Evolutionary conservation across 2,329 filamentous ascomycete species (phyloP), one percentile per base, ranked within the genome.

Genomic region (Fusarium pseudoanthophilum): DNA sequence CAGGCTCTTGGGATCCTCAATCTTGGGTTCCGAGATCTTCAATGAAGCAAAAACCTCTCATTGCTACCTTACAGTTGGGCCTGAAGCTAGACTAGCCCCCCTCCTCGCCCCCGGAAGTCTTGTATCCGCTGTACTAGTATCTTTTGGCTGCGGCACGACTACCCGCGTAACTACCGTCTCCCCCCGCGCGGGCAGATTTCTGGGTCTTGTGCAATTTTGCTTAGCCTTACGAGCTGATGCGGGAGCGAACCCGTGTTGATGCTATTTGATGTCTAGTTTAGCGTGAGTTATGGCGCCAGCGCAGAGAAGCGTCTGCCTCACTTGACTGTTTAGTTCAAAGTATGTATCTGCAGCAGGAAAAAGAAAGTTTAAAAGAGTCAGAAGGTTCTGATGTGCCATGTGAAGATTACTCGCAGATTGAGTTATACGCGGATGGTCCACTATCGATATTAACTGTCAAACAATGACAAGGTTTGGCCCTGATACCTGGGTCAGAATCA

Each of bases 41-140:
- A 60, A 34, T 6, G 26, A 51, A 20, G 34, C 40, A 18, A 43
- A 43, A 26, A 46, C 30, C 55, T 60, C 34, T 16, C 57, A 32
- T 60, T 60, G 26, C 57, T 52, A 60, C 57, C 46, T 39, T 26
- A 53, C 57, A 60, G 57, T 53, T 60, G 26, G 20, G 21, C 45
- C 57, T 53, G 45, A 60, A 52, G 32, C 45, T 26, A 40, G 30
- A 9, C 45, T 21, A 40, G 20, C 14, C 14, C 7, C 18, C 6
- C 11, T 11, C 32, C 32, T 14, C 32, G 30, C n/a, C 15, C 11
- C n/a, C 21, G 34, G 34, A 26, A 24, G 24, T 14, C 21, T 32
- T 60, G 26, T 32, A 15, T 60, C 58, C 48, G 46, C 36, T 34
- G 21, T 28, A 14, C 34, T 40, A 40, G 20, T 28, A 28, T 18